Percentiles rank a stretch among this genome's conserved stretches.
Evolutionary conservation across 805 yeast genomes (phyloP).

Genomic region (Kluyveromyces siamensis): DNA sequence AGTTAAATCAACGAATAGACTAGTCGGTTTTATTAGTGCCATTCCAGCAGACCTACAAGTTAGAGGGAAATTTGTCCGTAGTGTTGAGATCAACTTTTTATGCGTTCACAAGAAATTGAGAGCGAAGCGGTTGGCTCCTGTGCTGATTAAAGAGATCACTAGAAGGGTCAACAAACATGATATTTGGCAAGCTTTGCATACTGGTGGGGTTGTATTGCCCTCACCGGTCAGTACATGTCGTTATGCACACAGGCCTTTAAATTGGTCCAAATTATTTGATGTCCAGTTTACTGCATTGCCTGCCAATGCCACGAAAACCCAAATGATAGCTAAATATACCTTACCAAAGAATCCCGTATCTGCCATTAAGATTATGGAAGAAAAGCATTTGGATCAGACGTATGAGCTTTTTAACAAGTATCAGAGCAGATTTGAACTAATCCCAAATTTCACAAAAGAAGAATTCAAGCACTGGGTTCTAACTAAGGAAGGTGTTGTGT

Average conservation of each 20-base stretch:
- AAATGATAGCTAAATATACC: conserved; percentile 62
- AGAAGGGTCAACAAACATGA: conserved; percentile 76
- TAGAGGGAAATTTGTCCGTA: conserved; percentile 43
- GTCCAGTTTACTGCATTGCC: conserved; percentile 88
- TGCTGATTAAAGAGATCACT: conserved; percentile 87
- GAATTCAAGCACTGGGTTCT: conserved; percentile 73
- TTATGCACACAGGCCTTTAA: conserved; percentile 87
- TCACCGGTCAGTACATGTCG: conserved; percentile 86
- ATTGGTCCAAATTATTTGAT: conserved; percentile 83
- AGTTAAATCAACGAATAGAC: conserved; percentile 61
- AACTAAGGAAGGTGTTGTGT: conserved; percentile 55
- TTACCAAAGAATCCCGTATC: conserved; percentile 45
- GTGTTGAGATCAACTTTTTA: conserved; percentile 87
- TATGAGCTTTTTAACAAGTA: conserved; percentile 48
- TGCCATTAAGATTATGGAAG: conserved; percentile 45
- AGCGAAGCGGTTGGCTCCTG: conserved; percentile 90
- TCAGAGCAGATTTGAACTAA: conserved; percentile 62
- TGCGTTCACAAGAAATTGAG: conserved; percentile 92
- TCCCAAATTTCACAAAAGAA: conserved; percentile 53
- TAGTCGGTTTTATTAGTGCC: conserved; percentile 89
- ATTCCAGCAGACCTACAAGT: conserved; percentile 68
- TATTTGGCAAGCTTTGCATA: conserved; percentile 93
- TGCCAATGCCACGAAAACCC: conserved; percentile 53
- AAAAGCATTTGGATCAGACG: conserved; percentile 58
- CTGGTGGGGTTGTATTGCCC: conserved; percentile 87